Evolutionary conservation across 1,139 yeast genomes (phyloP).

Genomic region (Saccharomyces hybrid): DNA sequence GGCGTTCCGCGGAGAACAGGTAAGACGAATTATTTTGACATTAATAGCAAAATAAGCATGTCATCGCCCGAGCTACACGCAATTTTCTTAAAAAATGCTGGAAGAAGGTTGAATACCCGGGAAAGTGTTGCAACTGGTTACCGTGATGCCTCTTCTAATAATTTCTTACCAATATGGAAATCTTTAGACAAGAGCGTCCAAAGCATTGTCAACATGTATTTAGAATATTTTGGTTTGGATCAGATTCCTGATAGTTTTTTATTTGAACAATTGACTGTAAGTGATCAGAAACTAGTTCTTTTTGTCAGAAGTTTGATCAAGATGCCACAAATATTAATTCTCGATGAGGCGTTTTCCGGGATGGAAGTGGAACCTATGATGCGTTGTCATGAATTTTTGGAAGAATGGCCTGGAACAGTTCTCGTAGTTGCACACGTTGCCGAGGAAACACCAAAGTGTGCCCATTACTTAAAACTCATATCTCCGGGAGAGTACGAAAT

Average conservation of each 20-base stretch:
- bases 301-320: constrained; percentile 71
- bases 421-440: constrained; percentile 70
- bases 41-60: constrained; percentile 74
- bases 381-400: constrained; percentile 61
- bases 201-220: constrained; percentile 31
- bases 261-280: constrained; percentile 52
- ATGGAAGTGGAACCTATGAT: constrained; percentile 66
- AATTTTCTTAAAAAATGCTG: constrained; percentile 49
- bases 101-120: constrained; percentile 38
- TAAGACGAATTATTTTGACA: constrained; percentile 67
- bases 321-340: constrained; percentile 65
- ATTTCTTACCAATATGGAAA: constrained; percentile 36
- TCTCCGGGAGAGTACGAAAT: constrained; percentile 33
- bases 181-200: constrained; percentile 34
- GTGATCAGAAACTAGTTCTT: constrained; percentile 72
- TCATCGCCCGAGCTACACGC: constrained; percentile 91
- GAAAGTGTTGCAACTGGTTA: constrained; percentile 71
- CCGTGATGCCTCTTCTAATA: constrained; percentile 52
- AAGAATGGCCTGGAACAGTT: constrained; percentile 58
- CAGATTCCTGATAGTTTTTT: constrained; percentile 26
- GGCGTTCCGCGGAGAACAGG: constrained; percentile 72
- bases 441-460: constrained; percentile 53
- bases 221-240: constrained; percentile 33
- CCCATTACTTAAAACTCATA: constrained; percentile 39
- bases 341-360: constrained; percentile 94